Conservation (phyloP, 495 filamentous ascomycete genomes). For the Schizothecium vesticola region DNA sequence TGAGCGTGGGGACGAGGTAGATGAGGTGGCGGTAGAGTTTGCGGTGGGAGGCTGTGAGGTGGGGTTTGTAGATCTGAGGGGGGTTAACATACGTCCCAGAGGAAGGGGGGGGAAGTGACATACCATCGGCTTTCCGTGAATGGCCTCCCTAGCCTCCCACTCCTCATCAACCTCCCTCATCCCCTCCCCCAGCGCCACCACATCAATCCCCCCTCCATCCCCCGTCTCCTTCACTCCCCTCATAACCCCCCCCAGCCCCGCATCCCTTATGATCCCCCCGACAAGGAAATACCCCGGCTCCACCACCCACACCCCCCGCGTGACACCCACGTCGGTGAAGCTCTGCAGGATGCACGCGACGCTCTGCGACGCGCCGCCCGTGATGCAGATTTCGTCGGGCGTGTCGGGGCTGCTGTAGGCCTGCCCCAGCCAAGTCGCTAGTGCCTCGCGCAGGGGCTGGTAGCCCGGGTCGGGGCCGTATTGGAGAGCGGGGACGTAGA, state of each 20-base stretch:
- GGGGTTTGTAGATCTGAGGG: conserved; percentile 27
- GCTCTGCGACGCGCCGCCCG: conserved; percentile 73
- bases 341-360: conserved; percentile 65
- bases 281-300: conserved; percentile 77
- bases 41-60: conserved; percentile 27
- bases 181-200: conserved; percentile 48
- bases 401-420: conserved; percentile 53
- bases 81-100: too few relatives aligned
- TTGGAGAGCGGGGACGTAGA: conserved; percentile 53
- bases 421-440: conserved; percentile 63
- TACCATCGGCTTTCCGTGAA: conserved; percentile 1
- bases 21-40: conserved; percentile 80
- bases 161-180: conserved; percentile 38
- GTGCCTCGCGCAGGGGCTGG: conserved; percentile 52
- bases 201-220: conserved; percentile 67
- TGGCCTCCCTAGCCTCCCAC: conserved; percentile 5
- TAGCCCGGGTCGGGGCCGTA: conserved; percentile 81
- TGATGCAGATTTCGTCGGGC: conserved; percentile 65
- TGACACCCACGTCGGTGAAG: conserved; percentile 73
- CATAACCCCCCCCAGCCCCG: conserved; percentile 57
- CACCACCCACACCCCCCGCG: conserved; percentile 70
- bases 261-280: conserved; percentile 73
- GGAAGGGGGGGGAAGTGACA: not conserved
- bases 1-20: conserved; percentile 76
- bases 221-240: conserved; percentile 57